These are phyloP conservation scores for Paraleonurus japonicus DNA, from an alignment of 257 asterid species.

Conservation along the genomic window DNA sequence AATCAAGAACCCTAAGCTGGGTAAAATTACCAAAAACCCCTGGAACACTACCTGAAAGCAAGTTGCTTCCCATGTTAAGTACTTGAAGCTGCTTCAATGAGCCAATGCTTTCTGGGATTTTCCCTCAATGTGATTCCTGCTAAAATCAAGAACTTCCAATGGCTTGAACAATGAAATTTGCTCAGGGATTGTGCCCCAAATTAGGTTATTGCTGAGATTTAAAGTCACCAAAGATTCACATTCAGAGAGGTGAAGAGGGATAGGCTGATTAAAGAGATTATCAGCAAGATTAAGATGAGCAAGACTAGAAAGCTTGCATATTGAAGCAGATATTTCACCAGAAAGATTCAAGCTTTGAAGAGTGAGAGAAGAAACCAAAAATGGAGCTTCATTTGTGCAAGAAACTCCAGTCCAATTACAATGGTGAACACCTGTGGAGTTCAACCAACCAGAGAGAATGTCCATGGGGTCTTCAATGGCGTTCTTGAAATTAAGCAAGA, in stretches of 20 bases:
- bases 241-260: slow-evolving; percentile 72
- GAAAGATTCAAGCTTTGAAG: slow-evolving; percentile 78
- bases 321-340: slow-evolving; percentile 72
- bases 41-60: slow-evolving; percentile 70
- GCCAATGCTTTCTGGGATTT: slow-evolving; percentile 70
- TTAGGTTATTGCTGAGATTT: slow-evolving; percentile 71
- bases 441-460: slow-evolving; percentile 61
- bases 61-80: slow-evolving; percentile 64
- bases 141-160: slow-evolving; percentile 54
- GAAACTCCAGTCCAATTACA: slow-evolving; percentile 89
- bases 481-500: slow-evolving; percentile 65
- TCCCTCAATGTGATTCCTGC: slow-evolving; percentile 73
- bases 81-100: slow-evolving; percentile 51
- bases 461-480: slow-evolving; percentile 64
- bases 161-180: slow-evolving; percentile 62
- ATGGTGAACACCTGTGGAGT: slow-evolving; percentile 47
- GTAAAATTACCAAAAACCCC: slow-evolving; percentile 58
- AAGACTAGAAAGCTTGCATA: slow-evolving; percentile 55
- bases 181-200: slow-evolving; percentile 85
- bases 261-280: slow-evolving; percentile 68
- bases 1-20: slow-evolving; percentile 67
- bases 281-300: slow-evolving; percentile 64
- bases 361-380: slow-evolving; percentile 43
- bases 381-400: slow-evolving; percentile 44
- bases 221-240: slow-evolving; percentile 55